Evolutionary conservation across 768 basidiomycete genomes (phyloP), one percentile per base, ranked within the genome.

Genomic region (Amylocystis lapponica): DNA sequence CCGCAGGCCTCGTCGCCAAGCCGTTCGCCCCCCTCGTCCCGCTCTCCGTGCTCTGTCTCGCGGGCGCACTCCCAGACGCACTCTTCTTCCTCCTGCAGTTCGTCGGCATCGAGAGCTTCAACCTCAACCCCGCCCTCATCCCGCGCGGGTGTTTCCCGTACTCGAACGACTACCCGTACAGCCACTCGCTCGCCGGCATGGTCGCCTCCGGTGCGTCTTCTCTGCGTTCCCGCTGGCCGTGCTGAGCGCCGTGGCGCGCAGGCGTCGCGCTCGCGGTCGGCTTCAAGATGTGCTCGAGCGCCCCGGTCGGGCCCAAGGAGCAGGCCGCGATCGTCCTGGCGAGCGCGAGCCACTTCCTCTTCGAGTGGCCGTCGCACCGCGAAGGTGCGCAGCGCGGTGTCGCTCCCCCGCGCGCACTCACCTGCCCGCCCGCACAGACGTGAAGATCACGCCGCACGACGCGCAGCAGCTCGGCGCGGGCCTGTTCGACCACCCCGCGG

Each of bases 91-190:
- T 61, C n/a, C 46, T 63, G 8, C 56, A 50, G 31, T 49, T 64
- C 30, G 31, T 59, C 27, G 53, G 57, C 20, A 47, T 61, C 30
- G 56, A 61, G 38, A 54, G 52, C 23, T 64, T 58, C 55, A 50
- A 51, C 36, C 49, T 57, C 40, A 52, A 62, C 47, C 14, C 39
- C 14, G 33, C 27, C 7, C 46, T 61, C 13, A 40, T 42, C 3
- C 25, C 48, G 5, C 47, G 39, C 21, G 61, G 62, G 16, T 64
- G 61, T 41, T 63, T 63, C 46, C 61, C 62, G n/a, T 64, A 62
- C 38, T 46, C 58, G 23, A 58, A 58, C 35, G 55, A 65, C 46
- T 60, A 65, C 41, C 60, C 61, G 2, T 61, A 54, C 50, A 61
- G 56, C 30, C 64, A 65, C 25, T 60, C 60, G 13, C 43, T 62